Conservation (phyloP, 2,329 filamentous ascomycete species). For the Cryphonectria naterciae region DNA sequence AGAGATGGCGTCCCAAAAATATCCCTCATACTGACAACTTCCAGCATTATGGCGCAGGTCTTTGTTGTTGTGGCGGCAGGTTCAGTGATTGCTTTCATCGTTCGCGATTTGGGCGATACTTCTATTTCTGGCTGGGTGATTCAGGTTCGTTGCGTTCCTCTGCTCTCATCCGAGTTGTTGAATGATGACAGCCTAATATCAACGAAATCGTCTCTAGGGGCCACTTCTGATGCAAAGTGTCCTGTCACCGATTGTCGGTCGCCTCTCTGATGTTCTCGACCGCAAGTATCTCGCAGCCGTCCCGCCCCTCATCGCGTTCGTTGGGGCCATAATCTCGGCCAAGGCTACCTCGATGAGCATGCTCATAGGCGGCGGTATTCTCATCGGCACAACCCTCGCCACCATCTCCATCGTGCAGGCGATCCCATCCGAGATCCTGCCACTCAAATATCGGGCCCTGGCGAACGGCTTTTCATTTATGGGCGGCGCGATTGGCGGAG, state of each 20-base stretch:
- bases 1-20: not conserved
- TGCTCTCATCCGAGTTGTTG: not conserved
- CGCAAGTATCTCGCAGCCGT: slow-evolving; percentile 56
- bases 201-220: slow-evolving; percentile 42
- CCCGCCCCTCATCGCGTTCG: slow-evolving; percentile 57
- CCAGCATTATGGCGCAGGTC: slow-evolving; percentile 55
- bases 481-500: slow-evolving; percentile 54
- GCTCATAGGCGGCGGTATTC: slow-evolving; percentile 59
- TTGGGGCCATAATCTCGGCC: slow-evolving; percentile 57
- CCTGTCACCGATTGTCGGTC: slow-evolving; percentile 58
- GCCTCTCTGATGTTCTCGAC: slow-evolving; percentile 60
- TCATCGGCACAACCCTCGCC: slow-evolving; percentile 58
- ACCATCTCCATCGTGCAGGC: slow-evolving; percentile 60
- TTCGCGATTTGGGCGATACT: slow-evolving; percentile 56
- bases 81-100: slow-evolving; percentile 59
- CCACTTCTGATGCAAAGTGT: slow-evolving; percentile 62
- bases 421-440: slow-evolving; percentile 60
- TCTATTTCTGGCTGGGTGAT: slow-evolving; percentile 60
- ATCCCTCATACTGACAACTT: not conserved
- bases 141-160: slow-evolving; percentile 41
- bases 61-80: slow-evolving; percentile 60
- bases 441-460: slow-evolving; percentile 59
- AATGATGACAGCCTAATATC: not conserved
- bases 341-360: slow-evolving; percentile 59
- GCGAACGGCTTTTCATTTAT: slow-evolving; percentile 58